Conservation (phyloP, 768 basidiomycete genomes). For the Xerocomus brunneocitrinus region DNA sequence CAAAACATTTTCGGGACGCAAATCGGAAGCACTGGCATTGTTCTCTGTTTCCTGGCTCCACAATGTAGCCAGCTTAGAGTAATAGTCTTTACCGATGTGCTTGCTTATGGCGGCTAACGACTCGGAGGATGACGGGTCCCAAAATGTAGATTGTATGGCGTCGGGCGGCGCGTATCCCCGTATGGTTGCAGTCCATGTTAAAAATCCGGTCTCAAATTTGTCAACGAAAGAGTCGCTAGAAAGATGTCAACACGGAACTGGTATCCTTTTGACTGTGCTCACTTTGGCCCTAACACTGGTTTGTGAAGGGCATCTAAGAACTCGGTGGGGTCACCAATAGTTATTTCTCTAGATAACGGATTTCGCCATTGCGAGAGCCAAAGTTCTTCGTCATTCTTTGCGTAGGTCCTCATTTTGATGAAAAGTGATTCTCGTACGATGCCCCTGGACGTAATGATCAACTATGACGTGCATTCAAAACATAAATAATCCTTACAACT, state of each 20-base stretch:
- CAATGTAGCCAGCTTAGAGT: slow-evolving; percentile 52
- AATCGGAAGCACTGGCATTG: slow-evolving; percentile 45
- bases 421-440: slow-evolving; percentile 61
- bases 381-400: slow-evolving; percentile 55
- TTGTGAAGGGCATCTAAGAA: slow-evolving; percentile 47
- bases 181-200: slow-evolving; percentile 63
- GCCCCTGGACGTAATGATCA: slow-evolving; percentile 40
- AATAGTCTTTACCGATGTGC: slow-evolving; percentile 50
- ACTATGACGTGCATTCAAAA: neutral
- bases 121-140: slow-evolving; percentile 52
- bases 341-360: slow-evolving; percentile 48
- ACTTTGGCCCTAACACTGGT: slow-evolving; percentile 37
- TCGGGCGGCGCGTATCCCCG: slow-evolving; percentile 52
- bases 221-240: slow-evolving; percentile 57
- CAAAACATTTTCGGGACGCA: slow-evolving; percentile 49
- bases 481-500: slow-evolving; percentile 42
- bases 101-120: slow-evolving; percentile 50
- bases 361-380: slow-evolving; percentile 73
- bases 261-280: slow-evolving; percentile 9
- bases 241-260: neutral
- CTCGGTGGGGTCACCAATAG: slow-evolving; percentile 42
- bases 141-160: slow-evolving; percentile 33
- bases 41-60: slow-evolving; percentile 82
- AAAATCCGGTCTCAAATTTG: slow-evolving; percentile 72
- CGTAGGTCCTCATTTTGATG: slow-evolving; percentile 74